Evolutionary conservation across 495 filamentous ascomycete species (phyloP).

Genomic region (Penicillium cinerascens): DNA sequence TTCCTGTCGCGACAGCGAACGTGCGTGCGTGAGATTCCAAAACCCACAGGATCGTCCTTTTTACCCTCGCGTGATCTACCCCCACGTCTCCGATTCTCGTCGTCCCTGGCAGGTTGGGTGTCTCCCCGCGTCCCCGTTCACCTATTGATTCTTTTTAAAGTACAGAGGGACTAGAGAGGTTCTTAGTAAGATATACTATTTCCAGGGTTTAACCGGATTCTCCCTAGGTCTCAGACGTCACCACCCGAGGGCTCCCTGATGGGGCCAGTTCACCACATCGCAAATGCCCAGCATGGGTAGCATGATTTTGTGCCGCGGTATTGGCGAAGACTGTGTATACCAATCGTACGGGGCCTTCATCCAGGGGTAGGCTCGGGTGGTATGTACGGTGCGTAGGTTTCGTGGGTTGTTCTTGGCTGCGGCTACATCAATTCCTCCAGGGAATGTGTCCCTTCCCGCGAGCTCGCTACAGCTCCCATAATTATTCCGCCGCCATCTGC

Average conservation of each 20-base stretch:
- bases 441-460: slow-evolving; percentile 3
- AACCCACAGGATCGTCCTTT: slow-evolving; percentile 13
- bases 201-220: slow-evolving; percentile 5
- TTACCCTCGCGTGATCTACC: slow-evolving; percentile 20
- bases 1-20: slow-evolving; percentile 11
- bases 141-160: not conserved
- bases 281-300: not conserved
- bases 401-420: slow-evolving; percentile 17
- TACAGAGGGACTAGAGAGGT: not conserved
- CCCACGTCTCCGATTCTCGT: not conserved
- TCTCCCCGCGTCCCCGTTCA: not conserved
- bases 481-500: slow-evolving; percentile 11
- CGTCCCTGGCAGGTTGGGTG: slow-evolving; percentile 21
- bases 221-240: slow-evolving; percentile 19
- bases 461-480: slow-evolving; percentile 1
- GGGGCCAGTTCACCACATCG: not conserved
- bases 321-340: not conserved
- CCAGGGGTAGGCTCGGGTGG: not conserved
- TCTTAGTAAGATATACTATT: not conserved
- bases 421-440: slow-evolving; percentile 11
- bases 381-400: not conserved
- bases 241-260: slow-evolving; percentile 16
- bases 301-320: not conserved
- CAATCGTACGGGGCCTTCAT: not conserved
- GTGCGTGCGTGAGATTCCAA: slow-evolving; percentile 1